A percentile compares a stretch with the other conserved stretches of the same genome.
Evolutionary conservation across 305 asterid genomes (phyloP).

Genomic region (Fraxinus albicans): DNA sequence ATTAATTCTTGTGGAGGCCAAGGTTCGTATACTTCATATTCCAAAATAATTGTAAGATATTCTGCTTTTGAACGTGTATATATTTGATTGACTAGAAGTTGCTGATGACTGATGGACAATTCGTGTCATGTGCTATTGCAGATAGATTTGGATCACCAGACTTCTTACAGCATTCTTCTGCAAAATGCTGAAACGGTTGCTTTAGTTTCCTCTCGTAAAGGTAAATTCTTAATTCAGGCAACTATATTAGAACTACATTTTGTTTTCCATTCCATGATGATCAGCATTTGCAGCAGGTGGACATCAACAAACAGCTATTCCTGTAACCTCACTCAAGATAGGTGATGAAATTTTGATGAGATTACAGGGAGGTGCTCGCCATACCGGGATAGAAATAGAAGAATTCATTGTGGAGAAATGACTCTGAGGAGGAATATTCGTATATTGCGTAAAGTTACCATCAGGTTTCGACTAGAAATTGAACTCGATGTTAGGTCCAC

Average conservation of each 20-base stretch:
- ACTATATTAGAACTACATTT: background rate
- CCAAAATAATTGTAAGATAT: slow-evolving; percentile 5
- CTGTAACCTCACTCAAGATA: slow-evolving; percentile 67
- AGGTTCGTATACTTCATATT: slow-evolving; percentile 41
- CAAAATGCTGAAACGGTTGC: slow-evolving; percentile 93
- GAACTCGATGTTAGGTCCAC: background rate
- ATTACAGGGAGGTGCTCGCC: slow-evolving; percentile 81
- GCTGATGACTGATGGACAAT: slow-evolving; percentile 11
- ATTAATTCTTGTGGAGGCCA: slow-evolving; percentile 73
- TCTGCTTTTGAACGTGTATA: background rate
- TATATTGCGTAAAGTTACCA: slow-evolving; percentile 2
- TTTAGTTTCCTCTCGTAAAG: slow-evolving; percentile 51
- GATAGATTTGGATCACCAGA: slow-evolving; percentile 44
- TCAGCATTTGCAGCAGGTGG: slow-evolving; percentile 34
- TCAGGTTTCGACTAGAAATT: background rate
- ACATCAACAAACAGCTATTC: slow-evolving; percentile 40
- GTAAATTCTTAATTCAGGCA: slow-evolving; percentile 32
- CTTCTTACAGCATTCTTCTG: slow-evolving; percentile 60
- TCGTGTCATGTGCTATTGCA: slow-evolving; percentile 28
- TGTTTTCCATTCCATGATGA: slow-evolving; percentile 4
- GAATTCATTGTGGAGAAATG: slow-evolving; percentile 89
- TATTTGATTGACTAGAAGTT: background rate
- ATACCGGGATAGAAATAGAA: slow-evolving; percentile 75
- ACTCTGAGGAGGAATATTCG: background rate
- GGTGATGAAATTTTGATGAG: slow-evolving; percentile 68